Percentiles rank a stretch among this genome's conserved stretches.
Evolutionary conservation across 2,329 filamentous ascomycete species (phyloP).

Genomic region (Colletotrichum sp.): DNA sequence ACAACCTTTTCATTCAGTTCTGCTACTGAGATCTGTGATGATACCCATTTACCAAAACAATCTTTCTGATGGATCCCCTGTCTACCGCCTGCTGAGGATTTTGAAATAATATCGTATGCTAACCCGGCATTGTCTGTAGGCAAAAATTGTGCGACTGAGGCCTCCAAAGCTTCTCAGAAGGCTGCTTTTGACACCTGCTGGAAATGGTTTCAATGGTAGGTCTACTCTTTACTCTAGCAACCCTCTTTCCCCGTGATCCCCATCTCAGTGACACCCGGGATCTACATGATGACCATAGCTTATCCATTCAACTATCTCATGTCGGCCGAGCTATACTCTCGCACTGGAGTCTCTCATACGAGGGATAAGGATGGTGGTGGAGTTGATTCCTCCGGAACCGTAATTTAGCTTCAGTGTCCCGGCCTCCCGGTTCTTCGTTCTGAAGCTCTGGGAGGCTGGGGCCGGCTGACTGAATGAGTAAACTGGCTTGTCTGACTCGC

Average conservation of each 20-base stretch:
- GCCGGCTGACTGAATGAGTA: conserved; percentile 73
- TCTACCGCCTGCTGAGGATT: neutral
- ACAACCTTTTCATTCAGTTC: conserved; percentile 70
- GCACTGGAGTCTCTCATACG: conserved; percentile 62
- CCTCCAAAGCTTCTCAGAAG: too few relatives aligned
- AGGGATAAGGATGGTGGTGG: conserved; percentile 75
- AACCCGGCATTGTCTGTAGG: neutral
- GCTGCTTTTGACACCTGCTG: neutral
- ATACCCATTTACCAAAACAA: conserved; percentile 70
- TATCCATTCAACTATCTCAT: conserved; percentile 79
- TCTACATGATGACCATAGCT: conserved; percentile 66
- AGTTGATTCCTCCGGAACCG: conserved; percentile 57
- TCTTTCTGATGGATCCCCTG: conserved; percentile 54
- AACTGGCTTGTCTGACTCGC: conserved; percentile 65
- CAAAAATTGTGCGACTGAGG: neutral
- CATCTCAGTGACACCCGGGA: neutral
- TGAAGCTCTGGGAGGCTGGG: conserved; percentile 49
- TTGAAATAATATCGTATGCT: neutral
- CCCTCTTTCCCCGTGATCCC: neutral
- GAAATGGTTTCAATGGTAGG: neutral
- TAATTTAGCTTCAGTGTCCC: conserved; percentile 67
- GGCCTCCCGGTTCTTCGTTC: conserved; percentile 24
- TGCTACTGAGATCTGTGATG: conserved; percentile 77
- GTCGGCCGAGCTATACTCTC: conserved; percentile 75
- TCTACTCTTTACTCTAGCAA: neutral